Base-by-base conservation (phyloP, 2,329 filamentous ascomycete genomes). In the Esteya vermicola region DNA sequence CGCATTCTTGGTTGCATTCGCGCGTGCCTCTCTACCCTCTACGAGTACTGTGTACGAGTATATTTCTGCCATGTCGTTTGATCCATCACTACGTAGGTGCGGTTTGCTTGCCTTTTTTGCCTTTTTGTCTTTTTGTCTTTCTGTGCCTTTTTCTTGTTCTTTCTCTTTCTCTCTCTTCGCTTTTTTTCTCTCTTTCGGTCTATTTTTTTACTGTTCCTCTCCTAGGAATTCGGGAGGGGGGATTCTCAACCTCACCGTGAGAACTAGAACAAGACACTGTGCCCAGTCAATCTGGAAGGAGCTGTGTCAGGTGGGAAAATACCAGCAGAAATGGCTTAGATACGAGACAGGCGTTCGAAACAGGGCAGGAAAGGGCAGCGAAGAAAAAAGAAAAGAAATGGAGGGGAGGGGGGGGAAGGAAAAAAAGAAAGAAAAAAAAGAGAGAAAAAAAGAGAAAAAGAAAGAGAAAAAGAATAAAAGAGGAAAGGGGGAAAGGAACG, bases 241-340 rank as follows among this genome's bases (percentile, higher is more conserved):
- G 6, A 9, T 33, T 33, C 31, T 33, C 20, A 19, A 10, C 9
- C 9, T 20, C 16, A 37, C 36, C 13, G 36, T 37, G 26, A 19
- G 26, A 7, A 18, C 3, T 10, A n/a, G n/a, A 9, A 3, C 3
- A 13, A 30, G 20, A 14, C 36, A 37, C 36, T 37, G 36, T 37
- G 26, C 14, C 18, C 20, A 28, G 36, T 22, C 6, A 37, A 31
- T 21, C 23, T 36, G 35, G 34, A 27, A 36, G 21, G 25, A 20
- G 14, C 26, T 39, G 38, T 27, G 38, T 26, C 37, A 39, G 37
- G 37, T 26, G 21, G n/a, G 27, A n/a, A 33, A 39, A 38, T 32
- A 33, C 28, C 28, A 36, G 26, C 13, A 31, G 19, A 31, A 16
- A 23, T n/a, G 20, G 16, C 31, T 10, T 21, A 35, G 36, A 32